Conservation (phyloP, 2,329 filamentous ascomycete species). For the Fusarium secorum region DNA sequence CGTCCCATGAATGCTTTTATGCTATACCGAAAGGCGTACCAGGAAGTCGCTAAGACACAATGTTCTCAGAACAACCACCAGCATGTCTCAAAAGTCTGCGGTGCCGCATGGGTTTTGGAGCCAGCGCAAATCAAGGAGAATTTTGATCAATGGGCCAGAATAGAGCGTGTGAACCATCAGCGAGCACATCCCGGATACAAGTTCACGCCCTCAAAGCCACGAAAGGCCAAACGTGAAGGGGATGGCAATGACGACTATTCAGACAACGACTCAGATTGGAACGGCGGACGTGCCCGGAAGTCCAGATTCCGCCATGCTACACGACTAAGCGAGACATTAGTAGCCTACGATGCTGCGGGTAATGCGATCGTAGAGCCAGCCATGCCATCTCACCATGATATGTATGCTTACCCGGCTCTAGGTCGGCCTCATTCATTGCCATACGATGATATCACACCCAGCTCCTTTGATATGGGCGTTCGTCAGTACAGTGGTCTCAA, state of each 20-base stretch:
- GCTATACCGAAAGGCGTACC: conserved; percentile 93
- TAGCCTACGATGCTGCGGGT: conserved; percentile 14
- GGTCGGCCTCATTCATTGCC: conserved; percentile 9
- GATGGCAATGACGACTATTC: conserved; percentile 23
- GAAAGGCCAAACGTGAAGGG: conserved; percentile 51
- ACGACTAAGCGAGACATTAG: conserved; percentile 30
- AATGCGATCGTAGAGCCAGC: conserved; percentile 5
- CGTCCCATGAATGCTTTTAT: conserved; percentile 98
- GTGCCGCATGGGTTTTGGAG: conserved; percentile 85
- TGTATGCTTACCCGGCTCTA: conserved; percentile 24
- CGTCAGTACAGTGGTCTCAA: conserved; percentile 17
- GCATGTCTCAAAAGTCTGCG: conserved; percentile 86
- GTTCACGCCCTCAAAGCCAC: conserved; percentile 82
- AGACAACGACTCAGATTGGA: conserved; percentile 39
- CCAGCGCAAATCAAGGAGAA: conserved; percentile 73
- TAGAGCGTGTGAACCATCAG: conserved; percentile 85
- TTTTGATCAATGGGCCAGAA: conserved; percentile 80
- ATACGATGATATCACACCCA: conserved; percentile 25
- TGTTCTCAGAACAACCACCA: conserved; percentile 92
- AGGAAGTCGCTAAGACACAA: conserved; percentile 83
- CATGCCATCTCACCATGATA: conserved; percentile 16
- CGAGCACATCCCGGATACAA: conserved; percentile 91
- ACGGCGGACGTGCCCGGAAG: conserved; percentile 13
- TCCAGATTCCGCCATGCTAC: conserved; percentile 20
- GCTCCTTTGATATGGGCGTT: conserved; percentile 18